Conservation (phyloP, 345 rosid species). For the Theobroma cacao region DNA sequence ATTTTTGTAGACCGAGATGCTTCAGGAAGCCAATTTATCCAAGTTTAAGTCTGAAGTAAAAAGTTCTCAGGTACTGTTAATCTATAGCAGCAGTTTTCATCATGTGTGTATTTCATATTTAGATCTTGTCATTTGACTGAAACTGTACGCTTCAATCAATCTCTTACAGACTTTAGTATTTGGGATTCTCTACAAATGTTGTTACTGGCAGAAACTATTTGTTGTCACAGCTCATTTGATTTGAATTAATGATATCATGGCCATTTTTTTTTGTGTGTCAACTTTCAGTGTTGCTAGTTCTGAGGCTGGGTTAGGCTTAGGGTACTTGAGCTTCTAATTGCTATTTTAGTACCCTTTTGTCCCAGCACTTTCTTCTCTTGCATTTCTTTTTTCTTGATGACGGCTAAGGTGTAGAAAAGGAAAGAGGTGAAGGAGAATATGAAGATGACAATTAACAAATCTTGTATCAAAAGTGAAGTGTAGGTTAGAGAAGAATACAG, state of each 20-base stretch:
- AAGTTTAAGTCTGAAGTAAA: conserved; percentile 84
- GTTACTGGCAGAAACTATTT: background rate
- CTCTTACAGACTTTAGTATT: background rate
- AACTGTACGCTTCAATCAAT: background rate
- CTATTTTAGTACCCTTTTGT: background rate
- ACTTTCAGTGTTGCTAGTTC: background rate
- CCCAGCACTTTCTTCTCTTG: background rate
- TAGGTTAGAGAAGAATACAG: background rate
- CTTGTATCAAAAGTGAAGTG: background rate
- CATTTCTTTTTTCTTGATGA: background rate
- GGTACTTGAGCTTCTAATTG: background rate
- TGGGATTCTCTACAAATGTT: background rate
- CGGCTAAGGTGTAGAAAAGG: background rate
- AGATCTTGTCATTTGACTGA: background rate
- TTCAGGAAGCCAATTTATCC: conserved; percentile 75
- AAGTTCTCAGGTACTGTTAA: conserved; percentile 66
- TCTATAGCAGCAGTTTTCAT: background rate
- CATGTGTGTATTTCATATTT: background rate
- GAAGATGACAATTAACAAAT: background rate
- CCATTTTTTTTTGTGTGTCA: background rate
- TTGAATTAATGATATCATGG: background rate
- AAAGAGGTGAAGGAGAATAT: background rate
- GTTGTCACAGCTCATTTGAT: background rate
- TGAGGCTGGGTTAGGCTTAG: background rate
- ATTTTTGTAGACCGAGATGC: conserved; percentile 59